Conservation (phyloP, 106 monocot genomes). For the Triglochin maritima region DNA sequence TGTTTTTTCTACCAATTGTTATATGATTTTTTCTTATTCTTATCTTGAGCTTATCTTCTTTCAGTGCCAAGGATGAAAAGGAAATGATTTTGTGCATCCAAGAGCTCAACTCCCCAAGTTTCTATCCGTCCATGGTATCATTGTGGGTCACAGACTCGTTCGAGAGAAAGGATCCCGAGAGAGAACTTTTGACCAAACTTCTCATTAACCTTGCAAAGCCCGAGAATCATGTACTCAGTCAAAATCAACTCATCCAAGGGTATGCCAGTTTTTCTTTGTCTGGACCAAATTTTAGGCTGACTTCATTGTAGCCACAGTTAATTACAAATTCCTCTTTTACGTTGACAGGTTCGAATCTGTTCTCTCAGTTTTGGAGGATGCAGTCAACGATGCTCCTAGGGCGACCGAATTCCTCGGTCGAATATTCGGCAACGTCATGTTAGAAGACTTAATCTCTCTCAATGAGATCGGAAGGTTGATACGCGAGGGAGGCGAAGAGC, state of each 20-base stretch:
- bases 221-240: conserved; percentile 26
- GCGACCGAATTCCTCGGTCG: conserved; percentile 80
- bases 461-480: conserved; percentile 53
- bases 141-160: conserved; percentile 83
- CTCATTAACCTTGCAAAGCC: conserved; percentile 59
- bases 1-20: not conserved
- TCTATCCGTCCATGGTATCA: conserved; percentile 65
- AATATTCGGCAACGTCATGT: conserved; percentile 47
- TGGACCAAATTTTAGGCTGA: not conserved
- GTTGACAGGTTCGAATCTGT: conserved; percentile 57
- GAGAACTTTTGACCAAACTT: conserved; percentile 61
- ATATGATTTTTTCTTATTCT: too few relatives aligned
- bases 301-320: not conserved
- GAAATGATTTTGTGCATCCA: conserved; percentile 65
- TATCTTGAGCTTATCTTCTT: not conserved
- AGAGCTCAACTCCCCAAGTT: conserved; percentile 65
- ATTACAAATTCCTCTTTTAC: not conserved
- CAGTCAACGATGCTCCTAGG: conserved; percentile 81
- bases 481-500: conserved; percentile 74
- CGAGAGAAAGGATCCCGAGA: conserved; percentile 76
- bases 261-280: conserved; percentile 10
- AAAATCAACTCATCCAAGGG: conserved; percentile 64
- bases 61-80: conserved; percentile 70
- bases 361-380: conserved; percentile 62
- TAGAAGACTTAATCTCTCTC: conserved; percentile 45